Evolutionary conservation across 139 green algal genomes (phyloP).

Genomic region (Closterium sp.): DNA sequence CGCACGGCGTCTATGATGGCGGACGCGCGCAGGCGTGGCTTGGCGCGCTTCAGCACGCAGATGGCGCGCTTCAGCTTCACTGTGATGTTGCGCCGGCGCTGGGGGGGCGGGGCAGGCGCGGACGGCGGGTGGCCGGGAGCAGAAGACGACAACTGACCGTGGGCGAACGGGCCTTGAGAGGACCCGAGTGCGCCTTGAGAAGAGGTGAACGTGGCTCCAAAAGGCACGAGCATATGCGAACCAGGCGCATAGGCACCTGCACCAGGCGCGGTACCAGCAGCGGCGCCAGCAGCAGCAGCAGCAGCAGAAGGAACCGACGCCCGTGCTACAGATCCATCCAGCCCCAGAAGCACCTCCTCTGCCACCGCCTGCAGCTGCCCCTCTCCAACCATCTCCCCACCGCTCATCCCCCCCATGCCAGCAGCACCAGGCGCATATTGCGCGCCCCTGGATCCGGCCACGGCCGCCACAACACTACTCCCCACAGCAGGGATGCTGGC

Average conservation of each 20-base stretch:
- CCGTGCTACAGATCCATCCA: background rate
- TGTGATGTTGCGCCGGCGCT: background rate
- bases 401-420: background rate
- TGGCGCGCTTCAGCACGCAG: background rate
- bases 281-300: background rate
- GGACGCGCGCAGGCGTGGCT: background rate
- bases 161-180: background rate
- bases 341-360: background rate
- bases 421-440: background rate
- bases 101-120: background rate
- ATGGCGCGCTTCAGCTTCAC: background rate
- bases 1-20: background rate
- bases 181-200: background rate
- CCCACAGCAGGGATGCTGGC: background rate
- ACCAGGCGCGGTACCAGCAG: too few species aligned
- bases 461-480: background rate
- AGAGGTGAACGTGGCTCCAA: background rate
- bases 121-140: background rate
- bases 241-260: background rate
- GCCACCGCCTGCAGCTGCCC: background rate
- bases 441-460: background rate
- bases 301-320: background rate
- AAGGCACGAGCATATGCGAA: background rate
- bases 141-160: too few species aligned
- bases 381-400: background rate